Evolutionary conservation across 129 eudicot species (phyloP).

Genomic region (Heracleum sosnowskyi): DNA sequence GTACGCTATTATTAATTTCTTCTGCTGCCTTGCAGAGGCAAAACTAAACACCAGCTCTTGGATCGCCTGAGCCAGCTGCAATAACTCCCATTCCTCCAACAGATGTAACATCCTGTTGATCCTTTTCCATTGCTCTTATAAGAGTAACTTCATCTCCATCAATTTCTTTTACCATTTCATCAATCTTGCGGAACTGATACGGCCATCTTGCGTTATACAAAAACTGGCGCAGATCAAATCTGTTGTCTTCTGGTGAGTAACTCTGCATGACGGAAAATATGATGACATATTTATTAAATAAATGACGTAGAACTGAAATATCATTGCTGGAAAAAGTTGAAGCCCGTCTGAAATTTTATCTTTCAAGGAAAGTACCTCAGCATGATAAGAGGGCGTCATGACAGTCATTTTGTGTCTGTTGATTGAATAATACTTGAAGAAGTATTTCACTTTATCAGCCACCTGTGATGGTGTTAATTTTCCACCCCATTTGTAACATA

Average conservation of each 20-base stretch:
- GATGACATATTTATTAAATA: not conserved
- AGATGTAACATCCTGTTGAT: slow-evolving; percentile 18
- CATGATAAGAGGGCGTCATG: slow-evolving; percentile 88
- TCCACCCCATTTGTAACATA: slow-evolving; percentile 83
- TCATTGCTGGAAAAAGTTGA: not conserved
- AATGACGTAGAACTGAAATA: not conserved
- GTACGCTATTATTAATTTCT: not conserved
- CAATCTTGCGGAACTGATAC: slow-evolving; percentile 75
- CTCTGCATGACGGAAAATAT: slow-evolving; percentile 38
- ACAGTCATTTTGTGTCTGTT: slow-evolving; percentile 98
- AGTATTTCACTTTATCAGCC: slow-evolving; percentile 84
- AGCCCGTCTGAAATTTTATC: not conserved
- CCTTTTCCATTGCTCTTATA: slow-evolving; percentile 18
- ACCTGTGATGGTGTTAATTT: slow-evolving; percentile 73
- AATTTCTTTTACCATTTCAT: slow-evolving; percentile 54
- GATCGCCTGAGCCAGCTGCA: slow-evolving; percentile 83
- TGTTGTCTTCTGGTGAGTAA: slow-evolving; percentile 93
- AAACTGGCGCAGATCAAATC: slow-evolving; percentile 90
- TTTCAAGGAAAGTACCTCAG: slow-evolving; percentile 49
- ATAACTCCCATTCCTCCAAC: slow-evolving; percentile 83
- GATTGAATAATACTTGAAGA: slow-evolving; percentile 93
- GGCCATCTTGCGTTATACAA: slow-evolving; percentile 92
- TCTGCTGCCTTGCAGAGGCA: not conserved
- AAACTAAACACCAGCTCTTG: slow-evolving; percentile 63
- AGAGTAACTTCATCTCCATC: slow-evolving; percentile 29